Percentiles rank a stretch among this genome's conserved stretches.
Evolutionary conservation across 208 protist genomes (phyloP).

Genomic region (Acanthamoeba triangularis): DNA sequence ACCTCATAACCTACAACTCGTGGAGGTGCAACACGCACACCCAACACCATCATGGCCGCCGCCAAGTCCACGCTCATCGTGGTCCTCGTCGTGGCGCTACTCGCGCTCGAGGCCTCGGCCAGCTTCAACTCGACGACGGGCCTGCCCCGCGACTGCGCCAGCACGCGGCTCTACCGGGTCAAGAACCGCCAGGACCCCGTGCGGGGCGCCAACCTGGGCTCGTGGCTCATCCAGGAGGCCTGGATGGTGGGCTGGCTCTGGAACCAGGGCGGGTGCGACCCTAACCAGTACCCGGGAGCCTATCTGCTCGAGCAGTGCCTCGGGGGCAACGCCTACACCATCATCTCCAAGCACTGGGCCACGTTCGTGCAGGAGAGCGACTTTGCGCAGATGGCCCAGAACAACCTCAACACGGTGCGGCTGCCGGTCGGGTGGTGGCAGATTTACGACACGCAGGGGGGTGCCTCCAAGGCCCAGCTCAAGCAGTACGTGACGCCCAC

Average conservation of each 20-base stretch:
- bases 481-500: neutral
- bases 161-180: neutral
- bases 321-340: neutral
- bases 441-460: conserved; percentile 50
- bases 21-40: too few relatives aligned
- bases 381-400: conserved; percentile 51
- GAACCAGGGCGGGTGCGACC: conserved; percentile 11
- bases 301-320: conserved; percentile 50
- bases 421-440: conserved; percentile 74
- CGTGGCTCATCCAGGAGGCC: conserved; percentile 59
- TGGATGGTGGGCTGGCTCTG: conserved; percentile 68
- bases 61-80: neutral
- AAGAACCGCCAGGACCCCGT: neutral
- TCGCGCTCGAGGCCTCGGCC: neutral
- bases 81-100: neutral
- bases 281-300: neutral
- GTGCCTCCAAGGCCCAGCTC: neutral
- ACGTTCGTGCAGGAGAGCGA: conserved; percentile 38
- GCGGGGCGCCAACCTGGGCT: conserved; percentile 6
- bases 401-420: conserved; percentile 45
- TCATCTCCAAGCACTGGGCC: conserved; percentile 47
- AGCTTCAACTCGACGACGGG: neutral
- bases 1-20: too few relatives aligned
- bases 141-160: neutral
- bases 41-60: neutral